phyloP scores from a whole-genome alignment of 345 rosid species.

The Clarkia xantiana region DNA sequence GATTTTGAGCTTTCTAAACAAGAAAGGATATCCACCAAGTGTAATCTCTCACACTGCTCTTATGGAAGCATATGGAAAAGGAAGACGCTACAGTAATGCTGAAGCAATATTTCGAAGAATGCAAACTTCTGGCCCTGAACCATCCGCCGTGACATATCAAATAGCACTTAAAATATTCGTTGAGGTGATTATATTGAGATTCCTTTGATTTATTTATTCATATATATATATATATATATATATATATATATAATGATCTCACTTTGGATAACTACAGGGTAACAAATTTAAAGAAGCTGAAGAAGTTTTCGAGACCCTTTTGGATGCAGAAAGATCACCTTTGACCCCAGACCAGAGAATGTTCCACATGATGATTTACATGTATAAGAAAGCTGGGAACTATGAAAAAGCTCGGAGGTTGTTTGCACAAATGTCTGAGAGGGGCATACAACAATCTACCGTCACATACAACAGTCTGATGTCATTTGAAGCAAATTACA shows the following conservation, averaged over 20 bases:
- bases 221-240: too few relatives aligned
- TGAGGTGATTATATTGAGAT: conserved; percentile 26
- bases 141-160: conserved; percentile 89
- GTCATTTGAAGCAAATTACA: conserved; percentile 79
- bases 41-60: conserved; percentile 82
- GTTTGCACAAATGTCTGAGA: conserved; percentile 59
- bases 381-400: conserved; percentile 78
- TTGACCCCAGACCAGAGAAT: conserved; percentile 82
- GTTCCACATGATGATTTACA: conserved; percentile 94
- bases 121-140: conserved; percentile 87
- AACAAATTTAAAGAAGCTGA: conserved; percentile 79
- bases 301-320: conserved; percentile 64
- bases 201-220: conserved; percentile 3
- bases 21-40: conserved; percentile 55
- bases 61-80: conserved; percentile 91
- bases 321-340: conserved; percentile 50
- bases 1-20: conserved; percentile 48
- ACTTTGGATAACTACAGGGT: conserved; percentile 26
- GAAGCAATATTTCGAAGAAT: conserved; percentile 89
- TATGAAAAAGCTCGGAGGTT: conserved; percentile 72
- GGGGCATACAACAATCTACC: conserved; percentile 57
- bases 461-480: conserved; percentile 83
- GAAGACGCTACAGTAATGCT: conserved; percentile 70
- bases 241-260: conserved; percentile 7
- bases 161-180: conserved; percentile 73